Base-by-base conservation (phyloP, 176 grass and related monocot species). In the Phyllostachys edulis region DNA sequence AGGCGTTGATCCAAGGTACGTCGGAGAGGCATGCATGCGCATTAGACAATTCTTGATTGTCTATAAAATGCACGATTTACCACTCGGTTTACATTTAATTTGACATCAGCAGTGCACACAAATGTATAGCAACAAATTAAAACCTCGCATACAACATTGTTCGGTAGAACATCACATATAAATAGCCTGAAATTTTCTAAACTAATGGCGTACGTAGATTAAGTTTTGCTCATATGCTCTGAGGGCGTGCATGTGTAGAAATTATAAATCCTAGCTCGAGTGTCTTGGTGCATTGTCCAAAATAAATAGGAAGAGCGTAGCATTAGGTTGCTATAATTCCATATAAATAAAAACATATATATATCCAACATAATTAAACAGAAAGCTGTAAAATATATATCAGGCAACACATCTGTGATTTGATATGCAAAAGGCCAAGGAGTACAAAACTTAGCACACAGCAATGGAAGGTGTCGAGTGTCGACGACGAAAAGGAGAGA, bases 321-420 rank as follows among this genome's bases (percentile, higher is more conserved):
- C 29, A 26, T 54, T 17, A 27, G 56, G 73, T 67, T 34, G 40
- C 38, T 52, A 59, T 71, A n/a, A 71, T 76, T 54, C 54, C 56
- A 49, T 32, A 86, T 27, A 38, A 66, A 42, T 32, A 44, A 12
- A 50, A 55, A 40, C 24, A 45, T 29, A 44, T 78, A 44, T 78
- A 17, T 34, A 27, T 64, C 64, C 56, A 9, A 34, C 61, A 73
- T 5, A 77, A 45, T 45, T 12, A 81, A 81, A 67, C n/a, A 71
- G 88, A 85, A 64, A 65, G 56, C 29, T 49, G 26, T 37, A 39
- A 82, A 84, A 79, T 79, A 90, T 84, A 79, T 79, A 90, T 84
- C 59, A 75, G 40, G 41, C 59, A 75, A 32, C 70, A 73, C 29
- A 75, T 90, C 72, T 77, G 21, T 41, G 59, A 45, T 86, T 59